Evolutionary conservation across 768 basidiomycete species (phyloP).

Genomic region (Daedalea quercina): DNA sequence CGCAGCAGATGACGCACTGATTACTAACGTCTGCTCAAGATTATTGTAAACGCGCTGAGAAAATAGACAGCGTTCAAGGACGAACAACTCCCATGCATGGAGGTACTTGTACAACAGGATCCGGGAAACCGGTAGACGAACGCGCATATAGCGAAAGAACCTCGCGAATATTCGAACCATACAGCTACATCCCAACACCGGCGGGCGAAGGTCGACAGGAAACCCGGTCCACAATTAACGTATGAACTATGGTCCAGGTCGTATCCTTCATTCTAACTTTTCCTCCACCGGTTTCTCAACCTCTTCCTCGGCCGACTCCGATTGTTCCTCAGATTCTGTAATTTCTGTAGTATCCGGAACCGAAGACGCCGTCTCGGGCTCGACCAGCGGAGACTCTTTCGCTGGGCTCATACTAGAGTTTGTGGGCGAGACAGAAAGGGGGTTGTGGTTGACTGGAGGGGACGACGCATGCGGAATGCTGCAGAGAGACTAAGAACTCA

Average conservation of each 20-base stretch:
- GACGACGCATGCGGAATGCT: constrained; percentile 91
- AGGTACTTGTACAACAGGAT: neutral
- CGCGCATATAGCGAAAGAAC: neutral
- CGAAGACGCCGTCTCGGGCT: constrained; percentile 6
- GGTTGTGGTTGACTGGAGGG: constrained; percentile 35
- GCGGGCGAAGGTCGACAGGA: neutral
- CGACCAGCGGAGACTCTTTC: constrained; percentile 47
- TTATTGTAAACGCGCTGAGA: neutral
- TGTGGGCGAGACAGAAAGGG: constrained; percentile 70
- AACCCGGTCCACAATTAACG: neutral
- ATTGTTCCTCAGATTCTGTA: neutral
- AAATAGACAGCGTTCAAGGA: neutral
- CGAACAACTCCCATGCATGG: neutral
- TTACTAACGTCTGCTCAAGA: too few relatives aligned
- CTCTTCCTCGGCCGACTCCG: constrained; percentile 3
- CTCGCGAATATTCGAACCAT: neutral
- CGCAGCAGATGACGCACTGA: too few relatives aligned
- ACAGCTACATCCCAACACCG: neutral
- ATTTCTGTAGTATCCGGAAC: neutral
- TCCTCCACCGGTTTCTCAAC: neutral
- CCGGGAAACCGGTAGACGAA: neutral
- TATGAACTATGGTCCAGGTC: neutral
- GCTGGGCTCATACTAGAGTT: constrained; percentile 48
- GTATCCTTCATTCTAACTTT: neutral
- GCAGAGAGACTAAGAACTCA: constrained; percentile 6